Evolutionary conservation across 768 basidiomycete genomes (phyloP), one percentile per base, ranked within the genome.

Genomic region (Pilatotrama ljubarskyi): DNA sequence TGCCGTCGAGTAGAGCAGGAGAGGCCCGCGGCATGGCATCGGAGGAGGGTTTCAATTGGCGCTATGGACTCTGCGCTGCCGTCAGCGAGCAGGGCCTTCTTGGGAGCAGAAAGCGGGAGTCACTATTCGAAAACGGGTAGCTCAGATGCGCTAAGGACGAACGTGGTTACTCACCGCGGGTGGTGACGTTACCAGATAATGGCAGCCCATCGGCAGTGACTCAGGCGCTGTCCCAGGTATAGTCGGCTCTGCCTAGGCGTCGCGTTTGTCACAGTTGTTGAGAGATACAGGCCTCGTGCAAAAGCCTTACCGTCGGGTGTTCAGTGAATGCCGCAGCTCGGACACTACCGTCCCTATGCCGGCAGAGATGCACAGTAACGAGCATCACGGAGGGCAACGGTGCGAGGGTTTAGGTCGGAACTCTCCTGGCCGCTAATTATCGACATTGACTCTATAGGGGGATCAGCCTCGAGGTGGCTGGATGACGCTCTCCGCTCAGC

Each of bases 401-500:
- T 29, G n/a, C 38, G 29, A 22, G 24, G 55, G 47, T 20, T 57
- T 50, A 49, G 14, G 55, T 13, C 55, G 55, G 55, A 25, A 38
- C 37, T 37, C 47, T 18, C 49, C 47, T 15, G 49, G 38, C 46
- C 55, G 55, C 55, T 18, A 32, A 41, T 24, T 48, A 49, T 25
- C 13, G 47, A 38, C 55, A 35, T 25, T 20, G 55, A 26, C 36
- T 41, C n/a, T 48, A 38, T 25, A 32, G 29, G 38, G 29, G 36
- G 37, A 14, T 41, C 55, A 47, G 55, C 55, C 55, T 57, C 55
- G 55, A 57, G 55, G 55, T 49, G 40, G 47, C 18, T 14, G 25
- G 6, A 11, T 7, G 26, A 17, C 20, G 46, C 55, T 57, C 49
- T 38, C 24, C 20, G 43, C 38, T 41, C 47, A 41, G 55, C 22